Base-by-base conservation (phyloP, 2,329 filamentous ascomycete species). In the Ceratocystis colombiana region DNA sequence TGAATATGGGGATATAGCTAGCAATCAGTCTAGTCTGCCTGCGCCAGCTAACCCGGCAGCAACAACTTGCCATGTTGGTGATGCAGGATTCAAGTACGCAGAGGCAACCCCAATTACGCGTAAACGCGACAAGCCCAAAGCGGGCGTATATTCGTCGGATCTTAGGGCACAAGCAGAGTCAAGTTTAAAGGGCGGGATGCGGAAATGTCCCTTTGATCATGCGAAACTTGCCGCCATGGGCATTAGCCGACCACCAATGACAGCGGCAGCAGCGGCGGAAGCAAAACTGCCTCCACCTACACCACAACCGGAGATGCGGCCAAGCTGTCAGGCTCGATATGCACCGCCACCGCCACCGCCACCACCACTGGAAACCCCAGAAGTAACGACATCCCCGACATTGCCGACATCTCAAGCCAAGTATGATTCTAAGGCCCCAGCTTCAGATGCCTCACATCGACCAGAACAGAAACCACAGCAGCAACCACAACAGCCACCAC, bases 141-240 rank as follows among this genome's bases (percentile, higher is more conserved):
- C 46, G 6, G 37, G 44, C 3, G 28, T 4, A 41, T 12, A 41
- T 41, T 12, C 7, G 33, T 37, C 37, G 5, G 37, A 41, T 41
- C 10, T 41, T 15, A 12, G 37, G 5, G 45, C 50, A 15, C 55
- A 44, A 22, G 12, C 17, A 46, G 41, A 37, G 46, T 2, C 71
- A 75, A 10, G 66, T 68, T 64, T 22, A 2, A 55, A 20, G 20
- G 22, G 10, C 66, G 69, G 22, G 69, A 75, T 2, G 48, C 77
- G 78, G 44, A 85, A 83, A 71, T 87, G 84, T 68, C 84, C 84
- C 0, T 86, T 87, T 72, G 79, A 80, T 61, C 80, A 82, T 67
- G 76, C 75, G 45, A 81, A 80, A 68, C 69, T 79, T 46, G 69
- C 74, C 7, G 73, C 73, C 15, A 74, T 78, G 71, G 73, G 72